Conservation (phyloP, 2,329 filamentous ascomycete genomes). For the Canariomyces notabilis region DNA sequence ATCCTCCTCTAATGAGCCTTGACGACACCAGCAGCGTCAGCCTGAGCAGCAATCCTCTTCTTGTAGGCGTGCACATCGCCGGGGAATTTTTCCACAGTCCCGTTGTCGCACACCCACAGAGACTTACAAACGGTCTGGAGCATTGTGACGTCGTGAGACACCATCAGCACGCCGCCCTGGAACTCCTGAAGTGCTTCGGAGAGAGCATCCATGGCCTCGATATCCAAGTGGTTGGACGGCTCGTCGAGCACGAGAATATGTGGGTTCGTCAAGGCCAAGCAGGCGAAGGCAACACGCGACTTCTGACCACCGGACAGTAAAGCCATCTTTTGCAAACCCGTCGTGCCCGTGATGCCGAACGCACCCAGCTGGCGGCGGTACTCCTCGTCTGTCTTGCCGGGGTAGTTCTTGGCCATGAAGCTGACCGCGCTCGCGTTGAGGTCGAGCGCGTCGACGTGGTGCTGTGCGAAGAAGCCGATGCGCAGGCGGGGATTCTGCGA, state of each 20-base stretch:
- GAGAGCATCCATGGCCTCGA: constrained; percentile 97
- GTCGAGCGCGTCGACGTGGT: constrained; percentile 95
- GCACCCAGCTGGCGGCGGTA: constrained; percentile 93
- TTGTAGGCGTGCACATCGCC: constrained; percentile 97
- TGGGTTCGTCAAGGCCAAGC: constrained; percentile 84
- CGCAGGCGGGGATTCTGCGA: constrained; percentile 83
- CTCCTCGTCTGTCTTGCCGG: constrained; percentile 89
- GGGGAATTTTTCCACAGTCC: constrained; percentile 91
- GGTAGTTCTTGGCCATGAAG: constrained; percentile 93
- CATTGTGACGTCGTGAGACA: constrained; percentile 99
- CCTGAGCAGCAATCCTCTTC: constrained; percentile 88
- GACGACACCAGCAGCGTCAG: constrained; percentile 81
- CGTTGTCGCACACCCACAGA: constrained; percentile 93
- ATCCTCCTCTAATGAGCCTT: constrained; percentile 47
- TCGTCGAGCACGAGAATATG: constrained; percentile 98
- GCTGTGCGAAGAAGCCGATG: constrained; percentile 95
- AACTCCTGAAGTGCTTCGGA: constrained; percentile 79
- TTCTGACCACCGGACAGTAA: constrained; percentile 95
- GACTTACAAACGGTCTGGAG: constrained; percentile 91
- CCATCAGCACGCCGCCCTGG: constrained; percentile 94
- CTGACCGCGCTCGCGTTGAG: constrained; percentile 82
- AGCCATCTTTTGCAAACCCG: constrained; percentile 92
- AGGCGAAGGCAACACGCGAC: constrained; percentile 97
- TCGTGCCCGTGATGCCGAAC: constrained; percentile 86
- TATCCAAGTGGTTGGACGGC: constrained; percentile 97